Conservation (phyloP, 345 rosid species). For the Triadica sebifera region DNA sequence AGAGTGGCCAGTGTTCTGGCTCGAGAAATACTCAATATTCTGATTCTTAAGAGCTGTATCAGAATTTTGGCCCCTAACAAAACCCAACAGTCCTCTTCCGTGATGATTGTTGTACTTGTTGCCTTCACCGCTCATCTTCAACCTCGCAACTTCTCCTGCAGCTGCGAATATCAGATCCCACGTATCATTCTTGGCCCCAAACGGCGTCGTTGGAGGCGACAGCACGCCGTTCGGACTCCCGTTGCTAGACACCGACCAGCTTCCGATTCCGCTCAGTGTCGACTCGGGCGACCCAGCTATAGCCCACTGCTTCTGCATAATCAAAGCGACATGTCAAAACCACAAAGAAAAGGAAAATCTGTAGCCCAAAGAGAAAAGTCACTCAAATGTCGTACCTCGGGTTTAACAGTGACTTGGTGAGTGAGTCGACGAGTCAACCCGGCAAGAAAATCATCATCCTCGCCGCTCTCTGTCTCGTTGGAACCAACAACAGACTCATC, state of each 20-base stretch:
- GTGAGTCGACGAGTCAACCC: conserved; percentile 27
- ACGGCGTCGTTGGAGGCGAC: conserved; percentile 34
- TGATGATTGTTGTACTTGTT: not conserved
- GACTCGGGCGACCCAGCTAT: conserved; percentile 34
- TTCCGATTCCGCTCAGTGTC: conserved; percentile 28
- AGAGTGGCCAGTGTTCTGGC: conserved; percentile 9
- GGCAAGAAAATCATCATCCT: conserved; percentile 30
- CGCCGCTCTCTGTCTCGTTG: conserved; percentile 15
- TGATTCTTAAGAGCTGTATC: conserved; percentile 14
- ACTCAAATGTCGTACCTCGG: conserved; percentile 14
- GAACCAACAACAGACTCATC: conserved; percentile 20
- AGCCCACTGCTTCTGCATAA: conserved; percentile 11
- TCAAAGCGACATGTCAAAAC: not conserved
- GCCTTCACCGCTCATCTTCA: conserved; percentile 21
- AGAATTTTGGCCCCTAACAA: conserved; percentile 5
- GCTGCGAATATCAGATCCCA: conserved; percentile 36
- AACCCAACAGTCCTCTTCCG: not conserved
- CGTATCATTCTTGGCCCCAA: conserved; percentile 17
- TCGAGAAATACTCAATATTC: conserved; percentile 21
- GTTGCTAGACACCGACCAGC: conserved; percentile 28
- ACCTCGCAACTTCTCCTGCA: conserved; percentile 31
- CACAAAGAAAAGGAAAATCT: not conserved
- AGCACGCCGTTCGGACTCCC: conserved; percentile 33
- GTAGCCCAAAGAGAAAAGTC: not conserved
- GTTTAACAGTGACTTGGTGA: conserved; percentile 29